phyloP scores from a whole-genome alignment of 2,329 filamentous ascomycete species.

The Venturia effusa region DNA sequence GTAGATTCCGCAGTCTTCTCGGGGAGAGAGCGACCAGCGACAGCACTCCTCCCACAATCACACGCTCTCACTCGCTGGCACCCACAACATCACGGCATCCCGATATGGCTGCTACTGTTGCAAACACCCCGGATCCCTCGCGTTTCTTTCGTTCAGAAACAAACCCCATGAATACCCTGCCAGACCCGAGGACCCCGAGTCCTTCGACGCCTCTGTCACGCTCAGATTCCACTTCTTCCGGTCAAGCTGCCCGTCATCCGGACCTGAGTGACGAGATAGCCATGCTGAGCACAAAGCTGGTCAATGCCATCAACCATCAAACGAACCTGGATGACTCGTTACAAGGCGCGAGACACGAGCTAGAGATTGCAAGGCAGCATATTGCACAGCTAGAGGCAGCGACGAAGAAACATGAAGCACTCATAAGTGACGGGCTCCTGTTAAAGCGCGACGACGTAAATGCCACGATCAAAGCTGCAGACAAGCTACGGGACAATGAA shows the following conservation, averaged over 20 bases:
- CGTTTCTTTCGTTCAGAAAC: conserved; percentile 26
- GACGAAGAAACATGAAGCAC: conserved; percentile 56
- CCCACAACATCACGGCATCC: neutral
- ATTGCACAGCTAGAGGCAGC: conserved; percentile 59
- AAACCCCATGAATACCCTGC: conserved; percentile 58
- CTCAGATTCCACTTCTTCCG: conserved; percentile 27
- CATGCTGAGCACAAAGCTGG: conserved; percentile 84
- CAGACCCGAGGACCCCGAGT: conserved; percentile 38
- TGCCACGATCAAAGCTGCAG: conserved; percentile 45
- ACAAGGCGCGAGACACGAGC: conserved; percentile 69
- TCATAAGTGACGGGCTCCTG: conserved; percentile 63
- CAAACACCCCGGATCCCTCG: neutral
- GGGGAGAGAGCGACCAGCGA: neutral
- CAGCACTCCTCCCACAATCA: neutral
- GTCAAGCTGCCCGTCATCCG: conserved; percentile 33
- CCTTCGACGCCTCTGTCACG: conserved; percentile 22
- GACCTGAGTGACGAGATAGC: conserved; percentile 69
- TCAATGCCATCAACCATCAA: conserved; percentile 95
- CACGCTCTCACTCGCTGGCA: neutral
- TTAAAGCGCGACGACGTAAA: conserved; percentile 53
- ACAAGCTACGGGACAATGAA: neutral
- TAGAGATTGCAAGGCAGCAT: conserved; percentile 60
- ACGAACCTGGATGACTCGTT: conserved; percentile 84
- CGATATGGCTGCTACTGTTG: conserved; percentile 5
- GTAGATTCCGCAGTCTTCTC: neutral